Conservation (phyloP, 345 rosid genomes). For the Excoecaria agallocha region DNA sequence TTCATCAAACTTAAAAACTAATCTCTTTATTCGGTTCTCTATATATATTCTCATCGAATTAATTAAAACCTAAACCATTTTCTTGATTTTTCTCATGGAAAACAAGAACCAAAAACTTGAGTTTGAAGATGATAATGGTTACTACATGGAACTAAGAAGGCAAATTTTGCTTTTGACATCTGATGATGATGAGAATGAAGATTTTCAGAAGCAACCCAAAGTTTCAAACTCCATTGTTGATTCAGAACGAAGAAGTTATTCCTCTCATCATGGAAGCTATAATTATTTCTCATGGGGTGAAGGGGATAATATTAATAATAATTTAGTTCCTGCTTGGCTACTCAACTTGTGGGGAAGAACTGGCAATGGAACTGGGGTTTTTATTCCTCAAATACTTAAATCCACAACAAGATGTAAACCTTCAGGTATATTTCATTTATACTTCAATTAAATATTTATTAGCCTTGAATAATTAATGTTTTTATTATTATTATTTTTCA, state of each 20-base stretch:
- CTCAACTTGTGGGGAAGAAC: too few relatives aligned
- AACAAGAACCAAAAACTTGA: slow-evolving; percentile 10
- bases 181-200: slow-evolving; percentile 29
- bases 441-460: too few relatives aligned
- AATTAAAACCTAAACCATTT: not conserved
- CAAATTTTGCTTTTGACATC: slow-evolving; percentile 48
- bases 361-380: too few relatives aligned
- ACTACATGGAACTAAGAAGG: slow-evolving; percentile 37
- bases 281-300: slow-evolving; percentile 28
- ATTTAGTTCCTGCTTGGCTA: too few relatives aligned
- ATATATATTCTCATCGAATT: not conserved
- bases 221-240: not conserved
- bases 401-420: slow-evolving; percentile 17
- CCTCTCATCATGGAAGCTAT: slow-evolving; percentile 19
- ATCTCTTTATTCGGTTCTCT: not conserved
- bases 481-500: not conserved
- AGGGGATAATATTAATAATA: not conserved
- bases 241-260: not conserved
- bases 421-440: slow-evolving; percentile 17
- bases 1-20: slow-evolving; percentile 20
- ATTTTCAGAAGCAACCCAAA: not conserved
- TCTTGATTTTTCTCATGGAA: slow-evolving; percentile 10
- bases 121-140: slow-evolving; percentile 35
- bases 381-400: not conserved
- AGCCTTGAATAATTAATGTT: not conserved